These are phyloP conservation scores for Phytophthora lateralis DNA, from an alignment of 352 stramenopile species.

Conservation along the genomic window DNA sequence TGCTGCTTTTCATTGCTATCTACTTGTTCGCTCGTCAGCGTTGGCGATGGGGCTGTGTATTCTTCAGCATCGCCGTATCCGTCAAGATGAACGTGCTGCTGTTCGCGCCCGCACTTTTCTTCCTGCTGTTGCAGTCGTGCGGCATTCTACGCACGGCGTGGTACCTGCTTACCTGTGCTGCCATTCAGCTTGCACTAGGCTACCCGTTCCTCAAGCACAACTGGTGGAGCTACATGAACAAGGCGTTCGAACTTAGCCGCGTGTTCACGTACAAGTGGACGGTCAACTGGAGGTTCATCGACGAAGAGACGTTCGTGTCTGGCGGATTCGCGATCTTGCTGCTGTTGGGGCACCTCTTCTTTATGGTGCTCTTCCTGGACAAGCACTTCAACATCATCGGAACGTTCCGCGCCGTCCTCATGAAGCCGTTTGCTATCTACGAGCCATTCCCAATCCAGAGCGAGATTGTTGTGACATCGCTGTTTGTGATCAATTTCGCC, in stretches of 20 bases:
- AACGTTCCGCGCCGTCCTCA: conserved; percentile 71
- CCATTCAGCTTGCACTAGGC: conserved; percentile 90
- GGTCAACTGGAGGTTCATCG: conserved; percentile 97
- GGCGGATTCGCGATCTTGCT: conserved; percentile 67
- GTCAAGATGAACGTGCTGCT: conserved; percentile 99
- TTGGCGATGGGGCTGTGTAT: conserved; percentile 89
- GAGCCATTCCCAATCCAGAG: conserved; percentile 83
- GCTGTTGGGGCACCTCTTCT: conserved; percentile 63
- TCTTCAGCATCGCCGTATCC: conserved; percentile 96
- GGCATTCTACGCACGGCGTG: conserved; percentile 79
- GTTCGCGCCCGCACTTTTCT: conserved; percentile 96
- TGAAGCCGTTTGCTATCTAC: conserved; percentile 74
- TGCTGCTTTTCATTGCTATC: conserved; percentile 94
- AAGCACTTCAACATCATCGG: conserved; percentile 86
- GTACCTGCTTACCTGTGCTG: conserved; percentile 92
- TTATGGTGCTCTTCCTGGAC: conserved; percentile 78
- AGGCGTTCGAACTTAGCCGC: conserved; percentile 97
- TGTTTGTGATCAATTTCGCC: conserved; percentile 96
- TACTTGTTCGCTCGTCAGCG: conserved; percentile 85
- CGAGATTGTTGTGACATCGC: conserved; percentile 83
- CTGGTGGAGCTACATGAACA: conserved; percentile 94
- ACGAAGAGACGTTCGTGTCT: conserved; percentile 79
- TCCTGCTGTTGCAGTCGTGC: conserved; percentile 94
- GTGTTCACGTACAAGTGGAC: conserved; percentile 99
- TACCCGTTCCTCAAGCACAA: conserved; percentile 96